Conservation (phyloP, 2,329 filamentous ascomycete genomes). For the Cryphonectria radicalis region DNA sequence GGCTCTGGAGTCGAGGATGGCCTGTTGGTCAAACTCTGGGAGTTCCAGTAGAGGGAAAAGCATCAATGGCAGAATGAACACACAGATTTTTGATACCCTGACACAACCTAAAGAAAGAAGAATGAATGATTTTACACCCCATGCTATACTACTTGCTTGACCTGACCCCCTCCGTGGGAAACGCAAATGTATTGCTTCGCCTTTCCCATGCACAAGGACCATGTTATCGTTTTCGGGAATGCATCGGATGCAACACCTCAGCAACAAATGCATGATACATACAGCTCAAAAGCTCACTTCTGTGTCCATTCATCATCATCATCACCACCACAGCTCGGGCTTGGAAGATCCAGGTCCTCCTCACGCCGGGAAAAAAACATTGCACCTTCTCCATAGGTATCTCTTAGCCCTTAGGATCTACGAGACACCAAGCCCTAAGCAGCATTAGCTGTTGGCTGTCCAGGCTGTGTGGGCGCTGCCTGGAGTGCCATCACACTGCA, state of each 20-base stretch:
- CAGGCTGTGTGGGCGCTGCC: neutral
- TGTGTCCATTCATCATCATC: neutral
- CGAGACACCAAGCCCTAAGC: slow-evolving; percentile 3
- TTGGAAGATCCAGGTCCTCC: neutral
- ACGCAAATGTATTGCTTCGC: neutral
- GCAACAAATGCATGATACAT: neutral
- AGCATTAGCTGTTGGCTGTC: neutral
- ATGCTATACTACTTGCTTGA: neutral
- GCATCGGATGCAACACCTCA: neutral
- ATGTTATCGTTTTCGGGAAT: neutral
- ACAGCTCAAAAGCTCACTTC: neutral
- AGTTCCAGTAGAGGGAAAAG: slow-evolving; percentile 45
- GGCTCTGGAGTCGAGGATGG: slow-evolving; percentile 54
- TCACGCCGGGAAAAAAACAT: neutral
- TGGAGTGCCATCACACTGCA: slow-evolving; percentile 5
- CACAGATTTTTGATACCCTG: neutral
- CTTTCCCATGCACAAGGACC: neutral
- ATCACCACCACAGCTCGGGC: neutral
- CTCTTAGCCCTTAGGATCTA: neutral
- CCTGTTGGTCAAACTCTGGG: slow-evolving; percentile 64
- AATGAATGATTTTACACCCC: neutral
- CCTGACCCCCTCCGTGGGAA: neutral
- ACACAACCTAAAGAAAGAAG: neutral
- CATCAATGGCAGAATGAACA: neutral
- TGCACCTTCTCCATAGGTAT: neutral